A percentile compares a stretch with the other conserved stretches of the same genome.
phyloP scores from a whole-genome alignment of 495 filamentous ascomycete species.

The Margaritispora aquatica region DNA sequence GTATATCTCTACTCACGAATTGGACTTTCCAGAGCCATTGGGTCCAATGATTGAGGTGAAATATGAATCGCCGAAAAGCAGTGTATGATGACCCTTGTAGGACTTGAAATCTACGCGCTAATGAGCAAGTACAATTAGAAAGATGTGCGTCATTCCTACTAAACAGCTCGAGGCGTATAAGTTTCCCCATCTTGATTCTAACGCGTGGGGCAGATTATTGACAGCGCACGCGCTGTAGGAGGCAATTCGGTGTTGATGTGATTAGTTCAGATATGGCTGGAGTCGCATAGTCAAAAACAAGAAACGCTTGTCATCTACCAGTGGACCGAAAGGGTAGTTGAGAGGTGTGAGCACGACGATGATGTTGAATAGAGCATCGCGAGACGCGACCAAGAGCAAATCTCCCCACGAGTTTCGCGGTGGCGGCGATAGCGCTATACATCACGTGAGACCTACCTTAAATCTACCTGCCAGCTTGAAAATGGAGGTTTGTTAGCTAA shows the following conservation, averaged over 20 bases:
- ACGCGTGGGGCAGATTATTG: constrained; percentile 10
- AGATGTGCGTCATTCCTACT: constrained; percentile 49
- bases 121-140: neutral
- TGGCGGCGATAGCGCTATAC: neutral
- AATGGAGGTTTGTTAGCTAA: no score
- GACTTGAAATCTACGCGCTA: constrained; percentile 84
- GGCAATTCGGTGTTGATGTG: neutral
- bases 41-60: constrained; percentile 99
- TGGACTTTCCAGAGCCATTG: constrained; percentile 99
- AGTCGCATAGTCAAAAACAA: neutral
- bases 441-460: neutral
- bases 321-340: neutral
- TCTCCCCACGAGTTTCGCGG: neutral
- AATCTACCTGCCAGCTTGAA: no score
- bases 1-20: constrained; percentile 61
- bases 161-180: constrained; percentile 89
- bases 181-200: constrained; percentile 60
- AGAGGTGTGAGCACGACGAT: neutral
- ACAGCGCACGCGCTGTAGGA: constrained; percentile 12
- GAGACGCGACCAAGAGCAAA: neutral
- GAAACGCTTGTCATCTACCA: neutral
- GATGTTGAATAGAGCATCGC: neutral
- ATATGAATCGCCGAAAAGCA: constrained; percentile 96
- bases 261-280: neutral
- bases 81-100: constrained; percentile 89